Evolutionary conservation across 2,329 filamentous ascomycete species (phyloP).

Genomic region (Botrytis deweyae): DNA sequence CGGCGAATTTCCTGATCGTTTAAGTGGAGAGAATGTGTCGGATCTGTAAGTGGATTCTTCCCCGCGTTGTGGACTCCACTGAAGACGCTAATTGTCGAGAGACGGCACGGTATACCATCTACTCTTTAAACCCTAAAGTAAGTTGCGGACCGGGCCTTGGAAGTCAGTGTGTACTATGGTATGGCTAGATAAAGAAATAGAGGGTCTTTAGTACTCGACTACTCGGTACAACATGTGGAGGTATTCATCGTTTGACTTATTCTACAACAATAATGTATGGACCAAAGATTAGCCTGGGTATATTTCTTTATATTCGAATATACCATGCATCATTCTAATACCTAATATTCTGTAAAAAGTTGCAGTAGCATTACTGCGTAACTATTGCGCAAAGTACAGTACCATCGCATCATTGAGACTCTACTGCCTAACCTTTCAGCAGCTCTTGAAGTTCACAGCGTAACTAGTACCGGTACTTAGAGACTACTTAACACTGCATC

Average conservation of each 20-base stretch:
- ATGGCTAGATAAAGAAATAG: not conserved
- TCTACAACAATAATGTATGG: not conserved
- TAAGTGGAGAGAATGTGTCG: not conserved
- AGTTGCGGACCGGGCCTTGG: not conserved
- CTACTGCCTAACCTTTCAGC: not conserved
- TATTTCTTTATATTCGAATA: not conserved
- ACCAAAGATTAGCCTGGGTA: not conserved
- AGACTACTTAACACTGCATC: not conserved
- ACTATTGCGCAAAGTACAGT: not conserved
- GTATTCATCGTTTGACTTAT: not conserved
- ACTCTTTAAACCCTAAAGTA: not conserved
- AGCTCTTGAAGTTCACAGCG: not conserved
- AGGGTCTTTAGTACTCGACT: not conserved
- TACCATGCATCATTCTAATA: not conserved
- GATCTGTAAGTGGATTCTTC: not conserved
- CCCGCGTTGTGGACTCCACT: not conserved
- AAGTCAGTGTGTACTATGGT: not conserved
- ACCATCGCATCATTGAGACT: not conserved
- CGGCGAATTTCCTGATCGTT: not conserved
- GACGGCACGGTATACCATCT: not conserved
- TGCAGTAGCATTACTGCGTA: not conserved
- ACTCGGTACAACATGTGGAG: not conserved
- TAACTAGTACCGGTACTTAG: not conserved
- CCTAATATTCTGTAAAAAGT: not conserved
- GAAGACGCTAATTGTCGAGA: not conserved